These are phyloP conservation scores for Dactylellina cionopaga DNA, from an alignment of 2,329 filamentous ascomycete genomes.

Conservation along the genomic window DNA sequence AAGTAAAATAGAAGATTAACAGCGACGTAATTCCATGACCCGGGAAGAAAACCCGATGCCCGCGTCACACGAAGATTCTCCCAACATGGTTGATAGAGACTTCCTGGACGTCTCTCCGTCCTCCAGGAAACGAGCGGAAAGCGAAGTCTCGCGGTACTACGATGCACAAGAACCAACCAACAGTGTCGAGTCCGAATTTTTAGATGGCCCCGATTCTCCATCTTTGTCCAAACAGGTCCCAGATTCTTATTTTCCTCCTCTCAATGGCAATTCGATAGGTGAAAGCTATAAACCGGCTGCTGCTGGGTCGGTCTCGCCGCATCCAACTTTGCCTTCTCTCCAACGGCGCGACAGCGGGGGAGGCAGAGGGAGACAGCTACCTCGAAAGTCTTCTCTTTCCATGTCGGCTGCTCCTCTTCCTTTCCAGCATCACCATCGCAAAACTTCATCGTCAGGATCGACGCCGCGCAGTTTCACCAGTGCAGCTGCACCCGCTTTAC, in stretches of 20 bases:
- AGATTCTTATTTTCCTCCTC: neutral
- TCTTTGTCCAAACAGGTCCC: slow-evolving; percentile 10
- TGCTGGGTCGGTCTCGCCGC: neutral
- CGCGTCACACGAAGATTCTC: slow-evolving; percentile 23
- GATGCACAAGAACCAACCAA: slow-evolving; percentile 42
- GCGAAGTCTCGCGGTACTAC: slow-evolving; percentile 50
- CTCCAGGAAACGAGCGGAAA: slow-evolving; percentile 50
- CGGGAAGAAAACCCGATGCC: slow-evolving; percentile 13
- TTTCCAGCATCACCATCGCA: slow-evolving; percentile 43
- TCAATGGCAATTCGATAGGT: slow-evolving; percentile 30
- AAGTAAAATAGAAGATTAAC: neutral
- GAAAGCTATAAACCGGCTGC: slow-evolving; percentile 15
- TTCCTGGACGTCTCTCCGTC: slow-evolving; percentile 42
- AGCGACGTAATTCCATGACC: slow-evolving; percentile 14
- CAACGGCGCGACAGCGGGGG: slow-evolving; percentile 42
- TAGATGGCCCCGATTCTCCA: slow-evolving; percentile 21
- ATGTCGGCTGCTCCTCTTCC: slow-evolving; percentile 29
- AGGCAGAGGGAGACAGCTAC: slow-evolving; percentile 30
- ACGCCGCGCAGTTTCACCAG: slow-evolving; percentile 12
- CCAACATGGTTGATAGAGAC: slow-evolving; percentile 29
- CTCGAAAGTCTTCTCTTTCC: slow-evolving; percentile 33
- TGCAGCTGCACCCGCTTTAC: slow-evolving; percentile 1
- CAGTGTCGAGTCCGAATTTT: slow-evolving; percentile 23
- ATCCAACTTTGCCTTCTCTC: slow-evolving; percentile 13
- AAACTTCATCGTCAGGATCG: slow-evolving; percentile 30